Percentiles rank a stretch among this genome's conserved stretches.
These are phyloP conservation scores for Fusarium nodosum DNA, from an alignment of 2,329 filamentous ascomycete genomes.

Conservation along the genomic window DNA sequence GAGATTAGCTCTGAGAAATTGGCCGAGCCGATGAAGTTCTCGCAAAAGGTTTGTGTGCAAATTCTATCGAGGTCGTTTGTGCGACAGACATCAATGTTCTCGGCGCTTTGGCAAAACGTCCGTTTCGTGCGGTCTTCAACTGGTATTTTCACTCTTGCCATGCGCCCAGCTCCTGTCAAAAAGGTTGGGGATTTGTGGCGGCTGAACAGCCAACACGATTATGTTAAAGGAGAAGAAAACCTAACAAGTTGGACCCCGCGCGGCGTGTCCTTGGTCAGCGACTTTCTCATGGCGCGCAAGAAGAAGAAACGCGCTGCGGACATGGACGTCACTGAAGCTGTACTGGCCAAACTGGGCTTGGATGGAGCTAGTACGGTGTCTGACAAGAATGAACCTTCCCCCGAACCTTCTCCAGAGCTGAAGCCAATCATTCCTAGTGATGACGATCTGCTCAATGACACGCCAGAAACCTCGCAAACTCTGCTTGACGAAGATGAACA, in stretches of 20 bases:
- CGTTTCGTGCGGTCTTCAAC: conserved; percentile 89
- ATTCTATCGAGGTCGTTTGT: conserved; percentile 87
- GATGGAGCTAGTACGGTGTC: conserved; percentile 58
- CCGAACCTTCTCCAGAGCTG: conserved; percentile 54
- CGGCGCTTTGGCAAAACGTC: conserved; percentile 85
- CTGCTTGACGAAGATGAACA: conserved; percentile 52
- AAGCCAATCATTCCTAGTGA: conserved; percentile 65
- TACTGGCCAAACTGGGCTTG: conserved; percentile 71
- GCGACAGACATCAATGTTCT: conserved; percentile 87
- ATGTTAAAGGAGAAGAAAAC: conserved; percentile 94
- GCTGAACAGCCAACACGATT: conserved; percentile 94
- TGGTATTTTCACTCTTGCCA: conserved; percentile 85
- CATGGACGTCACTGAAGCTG: conserved; percentile 79
- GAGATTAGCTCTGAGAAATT: conserved; percentile 86
- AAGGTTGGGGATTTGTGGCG: conserved; percentile 94
- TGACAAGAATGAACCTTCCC: conserved; percentile 54
- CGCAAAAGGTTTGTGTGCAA: conserved; percentile 83
- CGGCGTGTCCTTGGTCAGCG: conserved; percentile 89
- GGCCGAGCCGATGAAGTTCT: conserved; percentile 89
- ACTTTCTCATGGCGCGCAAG: conserved; percentile 83
- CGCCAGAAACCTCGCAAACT: conserved; percentile 66
- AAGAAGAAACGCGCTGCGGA: conserved; percentile 81
- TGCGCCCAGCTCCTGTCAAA: conserved; percentile 91
- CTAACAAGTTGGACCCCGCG: conserved; percentile 88
- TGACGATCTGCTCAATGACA: conserved; percentile 70